Conservation (phyloP, 148 eudicot species). For the Fagopyrum esculentum region DNA sequence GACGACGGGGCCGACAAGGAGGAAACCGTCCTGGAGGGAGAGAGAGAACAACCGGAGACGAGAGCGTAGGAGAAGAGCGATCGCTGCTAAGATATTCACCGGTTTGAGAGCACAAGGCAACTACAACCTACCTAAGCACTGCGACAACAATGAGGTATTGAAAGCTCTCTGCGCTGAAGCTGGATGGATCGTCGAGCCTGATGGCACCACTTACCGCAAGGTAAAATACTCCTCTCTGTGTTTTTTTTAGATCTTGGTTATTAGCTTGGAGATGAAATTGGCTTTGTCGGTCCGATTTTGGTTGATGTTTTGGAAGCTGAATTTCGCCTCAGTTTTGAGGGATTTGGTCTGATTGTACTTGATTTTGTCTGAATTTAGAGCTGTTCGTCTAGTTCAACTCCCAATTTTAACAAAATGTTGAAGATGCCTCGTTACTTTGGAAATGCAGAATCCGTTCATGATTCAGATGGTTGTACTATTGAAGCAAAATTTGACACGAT, state of each 20-base stretch:
- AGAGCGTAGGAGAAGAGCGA: slow-evolving; percentile 36
- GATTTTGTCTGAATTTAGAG: background rate
- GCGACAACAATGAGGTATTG: slow-evolving; percentile 17
- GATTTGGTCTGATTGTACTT: background rate
- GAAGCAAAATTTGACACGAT: background rate
- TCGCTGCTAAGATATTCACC: slow-evolving; percentile 36
- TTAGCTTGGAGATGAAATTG: background rate
- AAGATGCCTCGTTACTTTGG: too few species aligned
- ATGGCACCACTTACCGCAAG: slow-evolving; percentile 44
- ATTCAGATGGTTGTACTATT: too few species aligned
- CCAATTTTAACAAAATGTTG: background rate
- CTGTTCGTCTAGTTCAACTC: background rate
- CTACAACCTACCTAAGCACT: slow-evolving; percentile 13
- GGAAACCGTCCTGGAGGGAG: slow-evolving; percentile 38
- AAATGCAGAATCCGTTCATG: too few species aligned
- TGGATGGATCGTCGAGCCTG: slow-evolving; percentile 42
- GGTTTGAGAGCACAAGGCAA: slow-evolving; percentile 39
- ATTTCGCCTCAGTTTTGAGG: background rate
- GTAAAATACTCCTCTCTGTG: slow-evolving; percentile 1
- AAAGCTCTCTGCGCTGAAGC: slow-evolving; percentile 44
- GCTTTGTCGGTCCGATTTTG: background rate
- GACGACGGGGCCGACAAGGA: background rate
- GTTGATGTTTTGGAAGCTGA: background rate
- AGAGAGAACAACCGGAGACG: slow-evolving; percentile 39
- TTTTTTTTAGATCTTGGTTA: background rate